Conservation (phyloP, 1,284 basidiomycete species). For the Heliocybe sulcata region DNA sequence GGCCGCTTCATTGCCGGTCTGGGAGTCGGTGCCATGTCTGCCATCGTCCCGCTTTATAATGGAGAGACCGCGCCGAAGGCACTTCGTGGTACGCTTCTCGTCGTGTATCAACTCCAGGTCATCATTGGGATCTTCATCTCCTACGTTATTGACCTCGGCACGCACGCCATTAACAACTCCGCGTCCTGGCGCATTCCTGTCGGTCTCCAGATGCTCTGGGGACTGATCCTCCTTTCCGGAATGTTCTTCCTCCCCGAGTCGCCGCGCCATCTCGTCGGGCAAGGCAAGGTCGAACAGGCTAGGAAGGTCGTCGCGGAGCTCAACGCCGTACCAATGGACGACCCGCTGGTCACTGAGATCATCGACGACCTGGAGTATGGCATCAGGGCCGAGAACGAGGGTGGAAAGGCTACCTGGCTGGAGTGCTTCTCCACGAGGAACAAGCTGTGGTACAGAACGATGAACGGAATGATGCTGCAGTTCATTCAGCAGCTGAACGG, state of each 20-base stretch:
- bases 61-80: constrained; percentile 76
- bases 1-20: constrained; percentile 67
- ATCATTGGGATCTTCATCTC: constrained; percentile 69
- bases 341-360: constrained; percentile 55
- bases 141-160: constrained; percentile 67
- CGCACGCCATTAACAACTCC: constrained; percentile 48
- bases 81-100: constrained; percentile 66
- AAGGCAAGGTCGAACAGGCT: constrained; percentile 45
- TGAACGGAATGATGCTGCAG: constrained; percentile 77
- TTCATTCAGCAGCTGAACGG: constrained; percentile 78
- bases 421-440: constrained; percentile 74
- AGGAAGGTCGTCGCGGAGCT: constrained; percentile 56
- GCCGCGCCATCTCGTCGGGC: constrained; percentile 63
- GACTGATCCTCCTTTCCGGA: constrained; percentile 58
- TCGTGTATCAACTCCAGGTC: constrained; percentile 73
- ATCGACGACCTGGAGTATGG: constrained; percentile 65
- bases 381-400: constrained; percentile 66
- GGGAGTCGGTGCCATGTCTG: constrained; percentile 70
- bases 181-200: constrained; percentile 70
- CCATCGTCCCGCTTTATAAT: constrained; percentile 61
- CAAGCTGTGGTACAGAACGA: constrained; percentile 62
- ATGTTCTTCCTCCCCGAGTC: constrained; percentile 76
- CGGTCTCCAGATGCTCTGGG: constrained; percentile 64
- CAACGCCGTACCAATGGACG: constrained; percentile 55
- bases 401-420: constrained; percentile 71